Conservation (phyloP, 441 rosid species). For the Sinapis alba region DNA sequence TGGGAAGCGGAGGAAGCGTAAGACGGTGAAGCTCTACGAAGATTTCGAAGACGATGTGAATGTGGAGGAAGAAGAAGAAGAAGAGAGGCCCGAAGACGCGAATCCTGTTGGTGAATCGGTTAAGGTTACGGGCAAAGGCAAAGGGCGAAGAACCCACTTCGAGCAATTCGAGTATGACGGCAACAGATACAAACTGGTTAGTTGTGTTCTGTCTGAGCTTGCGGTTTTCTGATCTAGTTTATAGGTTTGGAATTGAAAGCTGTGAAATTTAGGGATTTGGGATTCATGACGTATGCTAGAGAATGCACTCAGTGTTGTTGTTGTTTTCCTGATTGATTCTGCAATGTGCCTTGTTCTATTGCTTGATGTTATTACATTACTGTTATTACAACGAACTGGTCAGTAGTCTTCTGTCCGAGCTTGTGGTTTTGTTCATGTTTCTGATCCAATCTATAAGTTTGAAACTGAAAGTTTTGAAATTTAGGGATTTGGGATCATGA, state of each 20-base stretch:
- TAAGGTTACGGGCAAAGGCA: slow-evolving; percentile 76
- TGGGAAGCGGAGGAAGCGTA: slow-evolving; percentile 51
- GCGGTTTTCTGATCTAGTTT: too few relatives aligned
- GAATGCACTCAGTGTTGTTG: not conserved
- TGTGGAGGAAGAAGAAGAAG: slow-evolving; percentile 62
- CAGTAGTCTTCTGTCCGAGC: not conserved
- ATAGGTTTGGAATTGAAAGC: not conserved
- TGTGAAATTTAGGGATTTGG: not conserved
- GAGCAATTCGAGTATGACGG: slow-evolving; percentile 78
- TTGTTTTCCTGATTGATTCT: not conserved
- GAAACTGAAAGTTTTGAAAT: not conserved
- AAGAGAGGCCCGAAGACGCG: slow-evolving; percentile 68
- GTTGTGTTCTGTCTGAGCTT: slow-evolving; percentile 15
- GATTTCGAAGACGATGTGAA: slow-evolving; percentile 43
- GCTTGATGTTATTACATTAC: not conserved
- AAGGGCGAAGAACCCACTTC: slow-evolving; percentile 59
- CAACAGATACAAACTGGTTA: slow-evolving; percentile 71
- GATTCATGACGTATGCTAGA: not conserved
- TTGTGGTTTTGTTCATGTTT: not conserved
- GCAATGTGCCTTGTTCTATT: not conserved
- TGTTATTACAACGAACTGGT: not conserved
- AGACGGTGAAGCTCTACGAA: slow-evolving; percentile 49
- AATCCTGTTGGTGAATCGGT: slow-evolving; percentile 67
- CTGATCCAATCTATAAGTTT: not conserved
- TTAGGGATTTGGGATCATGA: not conserved